These are phyloP conservation scores for Candida montana DNA, from an alignment of 805 yeast species.

Conservation along the genomic window DNA sequence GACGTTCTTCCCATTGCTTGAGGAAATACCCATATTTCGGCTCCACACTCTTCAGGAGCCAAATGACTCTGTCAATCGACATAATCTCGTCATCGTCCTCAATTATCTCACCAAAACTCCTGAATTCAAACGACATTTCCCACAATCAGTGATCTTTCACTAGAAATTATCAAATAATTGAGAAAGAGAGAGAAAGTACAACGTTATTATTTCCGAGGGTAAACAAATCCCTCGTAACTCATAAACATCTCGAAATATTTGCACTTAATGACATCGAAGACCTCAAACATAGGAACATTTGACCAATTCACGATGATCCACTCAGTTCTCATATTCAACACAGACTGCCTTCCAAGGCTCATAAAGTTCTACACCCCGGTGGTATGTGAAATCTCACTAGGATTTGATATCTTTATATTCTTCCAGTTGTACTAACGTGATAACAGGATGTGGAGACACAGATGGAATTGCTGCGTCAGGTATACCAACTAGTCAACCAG, in stretches of 20 bases:
- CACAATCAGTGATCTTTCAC: too few relatives aligned
- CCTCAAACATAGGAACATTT: too few relatives aligned
- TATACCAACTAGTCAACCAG: slow-evolving; percentile 66
- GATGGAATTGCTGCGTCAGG: slow-evolving; percentile 72
- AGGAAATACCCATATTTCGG: slow-evolving; percentile 2
- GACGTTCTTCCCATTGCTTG: too few relatives aligned
- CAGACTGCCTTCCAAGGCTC: slow-evolving; percentile 83
- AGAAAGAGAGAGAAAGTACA: too few relatives aligned
- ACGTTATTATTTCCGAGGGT: neutral
- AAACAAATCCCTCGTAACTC: neutral
- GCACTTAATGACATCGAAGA: too few relatives aligned
- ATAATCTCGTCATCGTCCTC: slow-evolving; percentile 8
- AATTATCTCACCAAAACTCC: slow-evolving; percentile 8
- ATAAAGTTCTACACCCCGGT: slow-evolving; percentile 91
- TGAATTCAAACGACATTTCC: neutral
- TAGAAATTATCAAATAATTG: too few relatives aligned
- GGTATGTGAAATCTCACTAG: too few relatives aligned
- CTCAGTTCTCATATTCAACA: slow-evolving; percentile 82
- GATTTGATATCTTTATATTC: too few relatives aligned
- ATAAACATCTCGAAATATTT: too few relatives aligned
- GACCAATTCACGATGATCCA: slow-evolving; percentile 56
- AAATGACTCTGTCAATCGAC: slow-evolving; percentile 8
- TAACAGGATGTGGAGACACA: slow-evolving; percentile 71
- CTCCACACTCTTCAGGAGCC: slow-evolving; percentile 11
- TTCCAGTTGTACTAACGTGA: slow-evolving; percentile 1